phyloP scores from a whole-genome alignment of 129 eudicot species.

The Chrysanthemum makinoi region DNA sequence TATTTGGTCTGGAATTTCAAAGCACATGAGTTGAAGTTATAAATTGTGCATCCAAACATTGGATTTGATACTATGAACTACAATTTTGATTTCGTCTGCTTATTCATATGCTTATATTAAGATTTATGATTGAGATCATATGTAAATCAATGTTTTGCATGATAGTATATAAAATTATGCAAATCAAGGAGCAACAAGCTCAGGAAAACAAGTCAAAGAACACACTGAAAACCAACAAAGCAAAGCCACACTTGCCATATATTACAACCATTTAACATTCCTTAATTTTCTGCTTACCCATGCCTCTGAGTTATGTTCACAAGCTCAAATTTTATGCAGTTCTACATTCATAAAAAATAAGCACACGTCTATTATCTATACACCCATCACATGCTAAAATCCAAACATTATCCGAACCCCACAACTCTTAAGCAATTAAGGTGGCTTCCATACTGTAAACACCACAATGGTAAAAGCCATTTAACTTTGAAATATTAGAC shows the following conservation, averaged over 20 bases:
- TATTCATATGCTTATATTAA: background rate
- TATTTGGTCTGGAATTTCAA: background rate
- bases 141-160: background rate
- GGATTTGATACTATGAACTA: constrained; percentile 12
- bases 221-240: background rate
- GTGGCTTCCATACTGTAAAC: constrained; percentile 67
- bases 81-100: constrained; percentile 14
- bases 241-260: background rate
- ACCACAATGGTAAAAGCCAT: constrained; percentile 12
- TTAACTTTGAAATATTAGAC: no score
- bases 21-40: background rate
- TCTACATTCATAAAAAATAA: background rate
- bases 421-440: constrained; percentile 28
- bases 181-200: background rate
- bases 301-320: background rate
- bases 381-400: constrained; percentile 1
- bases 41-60: background rate
- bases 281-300: constrained; percentile 9
- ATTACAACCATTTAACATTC: no score
- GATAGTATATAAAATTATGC: background rate
- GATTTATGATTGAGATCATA: background rate
- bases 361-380: constrained; percentile 16
- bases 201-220: background rate
- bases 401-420: background rate
- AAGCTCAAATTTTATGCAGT: constrained; percentile 8